Evolutionary conservation across 163 green algal species (phyloP).

Genomic region (Trebouxia gelatinosa): DNA sequence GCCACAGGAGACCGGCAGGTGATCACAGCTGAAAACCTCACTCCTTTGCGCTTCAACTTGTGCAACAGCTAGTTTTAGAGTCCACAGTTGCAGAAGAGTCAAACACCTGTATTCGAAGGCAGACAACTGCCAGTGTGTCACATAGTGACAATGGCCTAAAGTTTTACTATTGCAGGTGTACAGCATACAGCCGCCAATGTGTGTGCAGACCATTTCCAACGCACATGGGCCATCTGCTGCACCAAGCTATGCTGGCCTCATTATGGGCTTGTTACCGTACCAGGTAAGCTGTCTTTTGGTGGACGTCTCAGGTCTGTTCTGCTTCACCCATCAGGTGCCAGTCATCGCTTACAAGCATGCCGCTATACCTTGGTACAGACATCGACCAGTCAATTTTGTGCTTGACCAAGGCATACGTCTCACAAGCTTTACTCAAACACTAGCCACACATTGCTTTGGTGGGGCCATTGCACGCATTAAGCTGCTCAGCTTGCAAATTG

Average conservation of each 20-base stretch:
- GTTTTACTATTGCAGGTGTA: conserved; percentile 50
- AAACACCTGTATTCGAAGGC: too few relatives aligned
- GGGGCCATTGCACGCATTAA: too few relatives aligned
- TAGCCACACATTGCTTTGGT: too few relatives aligned
- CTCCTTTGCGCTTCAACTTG: too few relatives aligned
- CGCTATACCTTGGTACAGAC: neutral
- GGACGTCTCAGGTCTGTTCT: neutral
- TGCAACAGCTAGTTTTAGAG: too few relatives aligned
- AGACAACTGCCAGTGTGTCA: neutral
- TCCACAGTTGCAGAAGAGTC: too few relatives aligned
- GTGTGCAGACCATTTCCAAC: conserved; percentile 56
- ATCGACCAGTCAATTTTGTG: too few relatives aligned
- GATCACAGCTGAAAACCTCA: too few relatives aligned
- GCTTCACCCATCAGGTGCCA: neutral
- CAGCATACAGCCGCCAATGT: conserved; percentile 53
- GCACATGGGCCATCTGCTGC: conserved; percentile 45
- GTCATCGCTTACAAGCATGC: neutral
- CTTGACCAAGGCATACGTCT: too few relatives aligned
- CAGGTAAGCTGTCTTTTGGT: conserved; percentile 34
- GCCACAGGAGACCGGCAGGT: too few relatives aligned
- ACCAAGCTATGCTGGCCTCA: conserved; percentile 33
- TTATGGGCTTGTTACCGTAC: conserved; percentile 63
- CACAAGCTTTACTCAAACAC: too few relatives aligned
- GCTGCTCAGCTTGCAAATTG: too few relatives aligned
- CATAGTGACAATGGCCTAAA: neutral